Evolutionary conservation across 2,329 filamentous ascomycete genomes (phyloP), one percentile per base, ranked within the genome.

Genomic region (Xylaria sp.): DNA sequence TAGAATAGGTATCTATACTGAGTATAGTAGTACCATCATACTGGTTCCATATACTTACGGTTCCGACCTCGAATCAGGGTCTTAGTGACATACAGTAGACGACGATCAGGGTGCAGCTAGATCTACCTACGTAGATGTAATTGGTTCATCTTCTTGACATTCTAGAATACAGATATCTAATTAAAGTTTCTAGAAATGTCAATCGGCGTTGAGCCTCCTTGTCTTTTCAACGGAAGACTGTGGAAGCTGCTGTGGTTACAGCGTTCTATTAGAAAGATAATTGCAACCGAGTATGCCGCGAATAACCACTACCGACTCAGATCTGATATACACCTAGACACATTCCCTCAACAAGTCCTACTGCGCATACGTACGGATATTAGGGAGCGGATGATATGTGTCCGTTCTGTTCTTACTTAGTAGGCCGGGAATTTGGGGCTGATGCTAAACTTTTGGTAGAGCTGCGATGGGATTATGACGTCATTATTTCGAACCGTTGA

Each of bases 181-280:
- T 5, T 48, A 3, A n/a, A 27, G 13, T 42, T 35, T 60, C 40
- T 29, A 18, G 55, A 40, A 57, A 2, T 25, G 23, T 21, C 16
- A 57, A 64, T 67, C 60, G 21, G 54, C 55, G 48, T 68, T 62
- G 60, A 70, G 65, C 68, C 65, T 67, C 59, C 58, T 66, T 40
- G 18, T 29, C 21, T 37, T 23, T 42, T 12, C 16, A 53, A 37
- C 37, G 23, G 55, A 35, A 3, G 21, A 25, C 10, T 50, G 21
- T 25, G 1, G 18, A 60, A 35, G 60, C 12, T 18, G 37, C 21
- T 23, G 13, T 12, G 6, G 9, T 32, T 53, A 10, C 25, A 23
- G 29, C n/a, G 18, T 23, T 10, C 10, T 23, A 16, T 23, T 37
- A 21, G 12, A 13, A 37, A 13, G 5, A 32, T 21, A 16, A 13